Evolutionary conservation across 2,329 filamentous ascomycete genomes (phyloP).

Genomic region (Periconia sp.): DNA sequence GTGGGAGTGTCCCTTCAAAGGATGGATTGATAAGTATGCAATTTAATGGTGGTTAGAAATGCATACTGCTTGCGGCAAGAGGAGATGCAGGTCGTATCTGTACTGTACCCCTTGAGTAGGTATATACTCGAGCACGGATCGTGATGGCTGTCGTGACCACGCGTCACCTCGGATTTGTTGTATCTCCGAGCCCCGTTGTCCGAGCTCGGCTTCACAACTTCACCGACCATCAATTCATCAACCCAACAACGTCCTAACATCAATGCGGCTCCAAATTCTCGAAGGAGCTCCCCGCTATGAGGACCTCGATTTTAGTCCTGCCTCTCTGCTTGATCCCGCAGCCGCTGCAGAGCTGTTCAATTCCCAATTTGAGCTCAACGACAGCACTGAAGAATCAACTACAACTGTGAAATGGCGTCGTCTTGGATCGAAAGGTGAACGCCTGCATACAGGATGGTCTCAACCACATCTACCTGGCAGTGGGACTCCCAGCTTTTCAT

Average conservation of each 20-base stretch:
- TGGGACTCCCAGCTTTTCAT: conserved; percentile 11
- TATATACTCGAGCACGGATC: too few relatives aligned
- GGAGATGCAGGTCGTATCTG: too few relatives aligned
- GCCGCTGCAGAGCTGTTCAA: conserved; percentile 47
- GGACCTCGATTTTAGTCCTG: conserved; percentile 58
- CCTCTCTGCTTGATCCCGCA: conserved; percentile 54
- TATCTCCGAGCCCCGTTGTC: conserved; percentile 2
- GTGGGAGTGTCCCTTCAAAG: too few relatives aligned
- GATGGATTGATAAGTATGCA: too few relatives aligned
- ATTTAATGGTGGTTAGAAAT: too few relatives aligned
- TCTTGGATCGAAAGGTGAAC: conserved; percentile 13
- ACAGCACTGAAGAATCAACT: conserved; percentile 1
- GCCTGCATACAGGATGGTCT: conserved; percentile 34
- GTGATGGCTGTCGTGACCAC: too few relatives aligned
- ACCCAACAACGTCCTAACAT: not conserved
- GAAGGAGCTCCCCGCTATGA: conserved; percentile 62
- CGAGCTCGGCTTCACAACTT: not conserved
- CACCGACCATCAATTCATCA: conserved; percentile 3
- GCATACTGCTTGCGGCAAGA: too few relatives aligned
- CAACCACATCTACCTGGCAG: conserved; percentile 29
- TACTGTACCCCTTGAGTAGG: too few relatives aligned
- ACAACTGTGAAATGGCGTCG: conserved; percentile 33
- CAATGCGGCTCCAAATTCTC: conserved; percentile 52
- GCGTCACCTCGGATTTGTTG: not conserved
- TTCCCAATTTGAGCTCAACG: conserved; percentile 11